Evolutionary conservation across 495 filamentous ascomycete genomes (phyloP).

Genomic region (Trichoderma erinaceum): DNA sequence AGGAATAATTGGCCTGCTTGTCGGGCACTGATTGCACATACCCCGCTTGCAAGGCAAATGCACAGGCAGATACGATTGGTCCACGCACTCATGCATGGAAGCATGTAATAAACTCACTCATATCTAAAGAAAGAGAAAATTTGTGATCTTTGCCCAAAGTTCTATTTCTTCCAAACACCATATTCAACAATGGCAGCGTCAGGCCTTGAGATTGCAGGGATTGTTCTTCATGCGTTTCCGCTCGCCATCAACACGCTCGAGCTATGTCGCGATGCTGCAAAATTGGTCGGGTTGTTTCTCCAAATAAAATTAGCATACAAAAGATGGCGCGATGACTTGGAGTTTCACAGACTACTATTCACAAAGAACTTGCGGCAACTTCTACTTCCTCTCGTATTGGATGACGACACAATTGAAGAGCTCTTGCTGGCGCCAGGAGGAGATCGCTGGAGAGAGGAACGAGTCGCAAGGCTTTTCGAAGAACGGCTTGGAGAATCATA

Average conservation of each 20-base stretch:
- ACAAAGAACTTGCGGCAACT: conserved; percentile 18
- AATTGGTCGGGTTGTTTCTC: conserved; percentile 23
- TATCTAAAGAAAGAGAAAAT: no score
- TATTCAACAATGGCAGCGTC: conserved; percentile 19
- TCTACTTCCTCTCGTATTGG: conserved; percentile 17
- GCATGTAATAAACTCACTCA: no score
- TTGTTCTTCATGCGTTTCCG: conserved; percentile 29
- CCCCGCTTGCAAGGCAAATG: no score
- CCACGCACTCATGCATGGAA: no score
- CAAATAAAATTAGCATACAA: conserved; percentile 25
- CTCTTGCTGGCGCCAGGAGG: conserved; percentile 15
- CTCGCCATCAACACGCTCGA: conserved; percentile 28
- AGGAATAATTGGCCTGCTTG: no score
- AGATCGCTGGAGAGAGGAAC: conserved; percentile 20
- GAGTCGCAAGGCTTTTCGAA: conserved; percentile 20
- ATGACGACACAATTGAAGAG: conserved; percentile 16
- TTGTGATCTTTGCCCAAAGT: no score
- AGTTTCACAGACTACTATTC: conserved; percentile 20
- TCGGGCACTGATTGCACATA: no score
- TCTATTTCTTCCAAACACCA: background rate
- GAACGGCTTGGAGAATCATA: conserved; percentile 22
- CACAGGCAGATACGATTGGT: no score
- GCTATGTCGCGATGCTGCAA: conserved; percentile 26
- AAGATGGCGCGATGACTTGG: conserved; percentile 22
- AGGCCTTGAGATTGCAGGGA: conserved; percentile 32